A percentile compares a stretch with the other conserved stretches of the same genome.
phyloP scores from a whole-genome alignment of 169 alveolate species.

The Eimeria necatrix region DNA sequence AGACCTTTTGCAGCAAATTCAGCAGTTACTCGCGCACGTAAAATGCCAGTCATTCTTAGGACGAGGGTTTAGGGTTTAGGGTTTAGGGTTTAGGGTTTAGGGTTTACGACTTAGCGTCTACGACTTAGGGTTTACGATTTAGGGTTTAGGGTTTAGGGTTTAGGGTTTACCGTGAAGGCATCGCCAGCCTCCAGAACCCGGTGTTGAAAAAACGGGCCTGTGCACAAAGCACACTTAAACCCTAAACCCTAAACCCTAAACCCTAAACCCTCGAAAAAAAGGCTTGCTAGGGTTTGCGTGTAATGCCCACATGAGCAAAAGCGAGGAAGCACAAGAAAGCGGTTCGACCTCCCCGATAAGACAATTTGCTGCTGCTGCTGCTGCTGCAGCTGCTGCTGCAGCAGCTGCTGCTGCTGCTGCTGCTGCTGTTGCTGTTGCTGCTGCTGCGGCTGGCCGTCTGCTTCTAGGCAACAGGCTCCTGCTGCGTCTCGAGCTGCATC shows the following conservation, averaged over 20 bases:
- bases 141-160: slow-evolving; percentile 51
- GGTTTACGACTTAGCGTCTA: no score
- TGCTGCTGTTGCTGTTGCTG: background rate
- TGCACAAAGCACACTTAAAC: background rate
- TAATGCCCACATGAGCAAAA: slow-evolving; percentile 8
- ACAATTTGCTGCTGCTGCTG: slow-evolving; percentile 5
- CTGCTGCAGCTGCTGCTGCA: slow-evolving; percentile 22
- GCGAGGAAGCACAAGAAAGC: slow-evolving; percentile 56
- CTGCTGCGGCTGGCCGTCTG: background rate
- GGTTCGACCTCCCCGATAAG: background rate
- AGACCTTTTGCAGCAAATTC: no score
- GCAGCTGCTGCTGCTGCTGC: background rate
- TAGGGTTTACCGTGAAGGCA: slow-evolving; percentile 52
- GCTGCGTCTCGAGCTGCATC: background rate
- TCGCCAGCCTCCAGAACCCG: slow-evolving; percentile 42
- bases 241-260: background rate
- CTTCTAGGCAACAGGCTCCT: background rate
- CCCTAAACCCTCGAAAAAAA: background rate
- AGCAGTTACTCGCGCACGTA: no score
- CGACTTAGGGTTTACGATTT: background rate
- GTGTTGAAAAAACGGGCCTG: slow-evolving; percentile 19
- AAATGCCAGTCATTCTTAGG: no score
- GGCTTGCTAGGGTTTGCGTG: background rate
- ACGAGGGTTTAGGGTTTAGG: no score
- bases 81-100: no score